Conservation (phyloP, 495 filamentous ascomycete species). For the Aspergillus asperescens region DNA sequence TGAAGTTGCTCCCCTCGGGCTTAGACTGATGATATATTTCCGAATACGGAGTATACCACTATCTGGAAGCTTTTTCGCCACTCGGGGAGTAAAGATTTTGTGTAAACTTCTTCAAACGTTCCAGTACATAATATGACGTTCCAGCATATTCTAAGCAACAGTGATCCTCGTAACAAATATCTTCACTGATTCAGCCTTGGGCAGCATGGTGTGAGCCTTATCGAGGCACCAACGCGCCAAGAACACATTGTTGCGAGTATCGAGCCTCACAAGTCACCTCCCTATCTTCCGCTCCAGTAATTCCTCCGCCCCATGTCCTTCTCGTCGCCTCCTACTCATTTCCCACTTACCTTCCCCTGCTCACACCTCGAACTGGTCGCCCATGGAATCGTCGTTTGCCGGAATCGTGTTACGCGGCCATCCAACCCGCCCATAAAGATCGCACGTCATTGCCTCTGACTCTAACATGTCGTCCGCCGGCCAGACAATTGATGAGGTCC, state of each 20-base stretch:
- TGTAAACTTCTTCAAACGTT: background rate
- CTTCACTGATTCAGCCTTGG: background rate
- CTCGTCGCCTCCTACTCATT: background rate
- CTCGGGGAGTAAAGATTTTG: no score
- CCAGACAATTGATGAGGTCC: constrained; percentile 24
- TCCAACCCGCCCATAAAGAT: background rate
- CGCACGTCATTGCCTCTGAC: background rate
- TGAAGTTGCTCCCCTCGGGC: no score
- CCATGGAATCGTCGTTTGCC: constrained; percentile 1
- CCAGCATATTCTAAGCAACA: background rate
- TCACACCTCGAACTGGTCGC: background rate
- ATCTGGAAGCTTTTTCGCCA: no score
- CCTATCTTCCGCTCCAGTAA: background rate
- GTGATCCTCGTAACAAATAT: background rate
- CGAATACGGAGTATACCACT: no score
- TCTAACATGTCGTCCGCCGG: constrained; percentile 14
- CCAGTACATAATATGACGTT: background rate
- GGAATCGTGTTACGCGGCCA: background rate
- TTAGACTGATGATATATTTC: no score
- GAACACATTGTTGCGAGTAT: constrained; percentile 1
- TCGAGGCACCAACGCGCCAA: constrained; percentile 1
- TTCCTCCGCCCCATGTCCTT: background rate
- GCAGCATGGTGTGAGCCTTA: background rate
- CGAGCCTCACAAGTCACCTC: background rate
- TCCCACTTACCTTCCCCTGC: background rate